Base-by-base conservation (phyloP, 2,329 filamentous ascomycete species). In the Exophiala alcalophila region DNA sequence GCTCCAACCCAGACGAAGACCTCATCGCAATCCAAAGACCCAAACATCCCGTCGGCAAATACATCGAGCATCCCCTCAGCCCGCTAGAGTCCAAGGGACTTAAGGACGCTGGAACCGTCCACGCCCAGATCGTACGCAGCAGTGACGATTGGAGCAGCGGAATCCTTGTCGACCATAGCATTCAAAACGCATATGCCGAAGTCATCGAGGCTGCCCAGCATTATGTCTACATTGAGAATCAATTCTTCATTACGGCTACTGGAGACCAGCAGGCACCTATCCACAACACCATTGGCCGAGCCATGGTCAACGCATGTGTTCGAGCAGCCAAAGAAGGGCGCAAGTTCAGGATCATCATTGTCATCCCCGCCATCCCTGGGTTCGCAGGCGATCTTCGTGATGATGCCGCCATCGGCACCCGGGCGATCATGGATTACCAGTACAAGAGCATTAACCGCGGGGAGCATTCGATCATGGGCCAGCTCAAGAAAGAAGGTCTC, bases 361-460 rank as follows among this genome's bases (percentile, higher is more conserved):
- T 97, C 16, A 94, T 97, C 37, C 92, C 92, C 2, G 83, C 88
- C 1, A 84, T 98, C 44, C 91, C 92, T 5, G 92, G 91, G 0
- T 98, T 98, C 57, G 90, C 91, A 0, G 91, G 91, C 31, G 91
- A 97, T 60, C 73, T 98, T 20, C 74, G 90, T 43, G 81, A 89
- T 9, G 81, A 86, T 56, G 88, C 85, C 14, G 91, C 91, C 0
- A 79, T 80, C 1, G 91, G 91, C 7, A 97, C 91, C 0, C 70
- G 88, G 34, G 91, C 90, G 8, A 98, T 97, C 58, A 97, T 98
- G 88, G 90, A 97, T 62, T 97, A 95, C 60, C 92, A 97, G 62
- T 98, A 92, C 73, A 94, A 94, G 66, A 94, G 88, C 0, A 94
- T 98, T 53, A 87, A 84, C 59, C 83, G 92, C 30, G 92, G 92